phyloP scores from a whole-genome alignment of 306 rosid genomes.

The Malus sieversii region DNA sequence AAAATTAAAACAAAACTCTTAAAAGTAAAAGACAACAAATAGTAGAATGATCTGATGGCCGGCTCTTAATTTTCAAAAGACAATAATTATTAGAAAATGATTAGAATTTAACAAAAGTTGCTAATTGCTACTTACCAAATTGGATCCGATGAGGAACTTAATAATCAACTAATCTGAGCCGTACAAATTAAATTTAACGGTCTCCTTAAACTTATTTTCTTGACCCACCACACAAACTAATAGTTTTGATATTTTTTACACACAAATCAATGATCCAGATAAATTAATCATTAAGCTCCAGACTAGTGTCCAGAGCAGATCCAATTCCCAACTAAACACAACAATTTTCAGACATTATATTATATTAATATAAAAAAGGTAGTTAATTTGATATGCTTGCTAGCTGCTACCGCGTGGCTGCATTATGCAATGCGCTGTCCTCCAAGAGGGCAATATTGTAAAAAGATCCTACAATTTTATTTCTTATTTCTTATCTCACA shows the following conservation, averaged over 20 bases:
- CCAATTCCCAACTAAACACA: no score
- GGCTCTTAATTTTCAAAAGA: not conserved
- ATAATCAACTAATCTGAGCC: no score
- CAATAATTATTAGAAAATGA: not conserved
- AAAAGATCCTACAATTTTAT: not conserved
- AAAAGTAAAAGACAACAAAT: not conserved
- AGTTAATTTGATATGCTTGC: not conserved
- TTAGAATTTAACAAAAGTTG: not conserved
- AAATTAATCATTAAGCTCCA: no score
- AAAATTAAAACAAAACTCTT: not conserved
- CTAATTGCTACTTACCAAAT: not conserved
- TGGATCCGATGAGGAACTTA: no score
- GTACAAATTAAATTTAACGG: accelerated
- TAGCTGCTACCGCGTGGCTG: not conserved
- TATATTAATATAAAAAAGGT: no score
- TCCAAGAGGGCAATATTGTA: not conserved
- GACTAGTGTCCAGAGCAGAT: no score
- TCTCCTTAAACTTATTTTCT: no score
- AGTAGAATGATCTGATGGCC: not conserved
- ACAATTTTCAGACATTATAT: no score
- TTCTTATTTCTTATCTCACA: not conserved
- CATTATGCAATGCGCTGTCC: not conserved
- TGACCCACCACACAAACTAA: accelerated
- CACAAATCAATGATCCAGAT: accelerated
- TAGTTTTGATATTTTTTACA: accelerated